Evolutionary conservation across 768 basidiomycete genomes (phyloP), one percentile per base, ranked within the genome.

Genomic region (Macrolepiota fuliginosa): DNA sequence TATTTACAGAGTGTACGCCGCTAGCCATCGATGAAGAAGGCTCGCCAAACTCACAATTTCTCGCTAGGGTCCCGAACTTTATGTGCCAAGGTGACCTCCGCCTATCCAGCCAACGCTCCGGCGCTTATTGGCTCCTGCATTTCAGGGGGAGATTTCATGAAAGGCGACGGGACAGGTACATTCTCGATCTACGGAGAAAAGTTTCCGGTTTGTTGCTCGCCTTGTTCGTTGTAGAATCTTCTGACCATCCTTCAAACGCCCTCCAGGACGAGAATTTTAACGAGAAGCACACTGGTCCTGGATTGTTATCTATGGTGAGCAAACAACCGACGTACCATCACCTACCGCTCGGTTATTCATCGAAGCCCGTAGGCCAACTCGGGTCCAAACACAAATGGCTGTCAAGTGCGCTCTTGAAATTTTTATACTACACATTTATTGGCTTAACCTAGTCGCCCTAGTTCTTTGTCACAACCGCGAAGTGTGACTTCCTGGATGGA

Each of bases 121-220:
- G 22, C 46, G 50, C 11, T 54, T 45, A 25, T 54, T 63, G 25
- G 49, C 46, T 46, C 36, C 52, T 13, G 25, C 22, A 42, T 35
- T 15, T 0, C 60, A 93, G 93, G 92, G 50, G 97, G 97, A 0
- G 97, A 99, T 71, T 99, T 98, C 65, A 67, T 96, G 66, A 96
- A 96, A 63, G 87, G 88, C 2, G 97, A 99, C 68, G 97, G 97
- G 37, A 98, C 96, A 1, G 97, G 97, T 1, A 87, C 89, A 0
- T 95, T 96, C 75, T 96, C 94, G n/a, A 93, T 99, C 65, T 98
- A 97, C 68, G 96, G 96, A 25, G 90, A 92, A 68, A 94, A 92
- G 66, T 96, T 96, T 69, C 90, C 89, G 0, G 95, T 96, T 47
- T 62, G 86, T 76, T 15, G 32, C 17, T 22, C 17, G 2, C 7